Conservation (phyloP, 2,329 filamentous ascomycete species). For the Teratosphaeria nubilosa region DNA sequence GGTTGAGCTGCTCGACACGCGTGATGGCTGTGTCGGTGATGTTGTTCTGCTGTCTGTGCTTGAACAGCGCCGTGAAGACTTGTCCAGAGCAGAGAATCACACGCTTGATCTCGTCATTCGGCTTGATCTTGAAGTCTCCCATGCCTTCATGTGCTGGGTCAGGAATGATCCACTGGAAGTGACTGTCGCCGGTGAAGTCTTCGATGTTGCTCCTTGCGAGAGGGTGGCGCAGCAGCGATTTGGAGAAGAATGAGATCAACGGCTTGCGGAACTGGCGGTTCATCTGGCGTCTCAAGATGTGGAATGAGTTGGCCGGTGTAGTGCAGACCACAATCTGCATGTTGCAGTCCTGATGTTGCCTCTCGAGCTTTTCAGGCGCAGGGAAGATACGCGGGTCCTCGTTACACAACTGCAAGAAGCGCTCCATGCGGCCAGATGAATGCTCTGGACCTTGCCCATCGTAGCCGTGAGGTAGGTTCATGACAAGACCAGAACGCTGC, state of each 20-base stretch:
- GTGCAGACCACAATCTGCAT: slow-evolving; percentile 98
- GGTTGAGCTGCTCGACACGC: slow-evolving; percentile 93
- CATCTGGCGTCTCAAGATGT: slow-evolving; percentile 92
- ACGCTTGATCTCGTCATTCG: slow-evolving; percentile 79
- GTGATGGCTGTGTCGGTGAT: slow-evolving; percentile 89
- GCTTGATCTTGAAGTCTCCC: slow-evolving; percentile 50
- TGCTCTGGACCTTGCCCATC: slow-evolving; percentile 98
- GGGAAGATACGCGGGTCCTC: slow-evolving; percentile 94
- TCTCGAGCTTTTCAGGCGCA: slow-evolving; percentile 74
- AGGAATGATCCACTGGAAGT: slow-evolving; percentile 94
- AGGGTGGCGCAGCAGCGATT: slow-evolving; percentile 89
- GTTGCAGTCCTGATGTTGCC: slow-evolving; percentile 99
- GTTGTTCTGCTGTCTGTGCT: slow-evolving; percentile 78
- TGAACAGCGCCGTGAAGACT: slow-evolving; percentile 81
- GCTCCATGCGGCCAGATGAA: slow-evolving; percentile 92
- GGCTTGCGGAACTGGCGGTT: slow-evolving; percentile 99
- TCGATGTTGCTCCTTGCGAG: slow-evolving; percentile 80
- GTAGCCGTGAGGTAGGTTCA: slow-evolving; percentile 95
- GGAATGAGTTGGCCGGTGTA: slow-evolving; percentile 91
- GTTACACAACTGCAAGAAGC: slow-evolving; percentile 93
- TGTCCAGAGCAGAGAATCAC: slow-evolving; percentile 92
- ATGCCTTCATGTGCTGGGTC: slow-evolving; percentile 74
- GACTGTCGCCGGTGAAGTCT: slow-evolving; percentile 80
- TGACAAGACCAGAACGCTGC: slow-evolving; percentile 89
- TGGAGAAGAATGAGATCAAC: slow-evolving; percentile 96